Base-by-base conservation (phyloP, 192 early-diverging fungal species). In the Radiomyces spectabilis region DNA sequence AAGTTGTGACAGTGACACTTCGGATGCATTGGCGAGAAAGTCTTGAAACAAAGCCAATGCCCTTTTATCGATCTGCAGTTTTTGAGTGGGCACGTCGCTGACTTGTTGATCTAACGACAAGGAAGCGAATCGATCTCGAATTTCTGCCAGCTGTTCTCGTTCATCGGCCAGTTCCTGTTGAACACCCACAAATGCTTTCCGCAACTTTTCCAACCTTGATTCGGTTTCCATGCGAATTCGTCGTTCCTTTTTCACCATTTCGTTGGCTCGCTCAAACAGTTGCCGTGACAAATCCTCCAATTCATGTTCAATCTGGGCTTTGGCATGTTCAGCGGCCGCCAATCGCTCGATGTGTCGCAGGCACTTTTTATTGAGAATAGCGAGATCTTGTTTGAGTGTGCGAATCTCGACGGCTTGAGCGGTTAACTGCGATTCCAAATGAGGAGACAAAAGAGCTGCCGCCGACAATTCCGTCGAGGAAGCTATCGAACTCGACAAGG, bases 241-340 rank as follows among this genome's bases (percentile, higher is more conserved):
- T 13, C 82, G 84, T 56, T 93, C 91, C 5, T 69, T 63, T 1
- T 87, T 85, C 5, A 96, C 93, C 84, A 97, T 83, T 5, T 69
- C 77, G 50, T 98, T 95, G 3, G 95, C 95, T 60, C 94, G 87
- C 49, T 92, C 88, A 69, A 98, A 93, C 18, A 98, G 64, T 27
- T 80, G 77, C n/a, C 78, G 74, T 13, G 89, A 91, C 22, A 98
- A 72, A 37, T 96, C 93, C 59, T 96, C 95, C 7, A 98, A 72
- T 67, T 98, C 95, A 5, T 79, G 78, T 66, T 97, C 88, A 4
- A 98, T 76, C 19, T 84, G 70, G 48, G 93, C 88, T 43, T 90
- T 92, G 27, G 86, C 83, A 46, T 85, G 80, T 40, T 93, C 86
- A 48, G 95, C 74, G 54, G 91, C 87, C 1, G 84, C 83, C 0